phyloP scores from a whole-genome alignment of 495 filamentous ascomycete species.

The Aspergillus nanangensis region DNA sequence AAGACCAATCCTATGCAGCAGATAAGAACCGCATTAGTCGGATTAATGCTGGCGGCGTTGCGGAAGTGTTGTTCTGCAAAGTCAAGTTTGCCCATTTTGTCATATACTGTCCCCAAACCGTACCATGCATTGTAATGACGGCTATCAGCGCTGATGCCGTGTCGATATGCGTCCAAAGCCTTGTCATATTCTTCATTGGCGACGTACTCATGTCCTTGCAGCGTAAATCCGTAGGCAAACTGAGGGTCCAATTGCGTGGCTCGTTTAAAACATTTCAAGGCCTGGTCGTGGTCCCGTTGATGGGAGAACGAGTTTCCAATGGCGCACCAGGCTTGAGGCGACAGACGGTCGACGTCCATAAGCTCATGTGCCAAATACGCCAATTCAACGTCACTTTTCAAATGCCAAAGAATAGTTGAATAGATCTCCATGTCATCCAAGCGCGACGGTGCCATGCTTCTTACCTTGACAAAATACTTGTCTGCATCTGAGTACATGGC shows the following conservation, averaged over 20 bases:
- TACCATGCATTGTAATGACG: slow-evolving; percentile 98
- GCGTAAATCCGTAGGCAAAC: slow-evolving; percentile 91
- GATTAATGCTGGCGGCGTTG: slow-evolving; percentile 80
- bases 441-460: slow-evolving; percentile 68
- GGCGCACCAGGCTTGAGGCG: slow-evolving; percentile 93
- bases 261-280: slow-evolving; percentile 89
- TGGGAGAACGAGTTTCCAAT: slow-evolving; percentile 94
- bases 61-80: slow-evolving; percentile 88
- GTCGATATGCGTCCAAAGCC: slow-evolving; percentile 77
- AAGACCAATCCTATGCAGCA: slow-evolving; percentile 87
- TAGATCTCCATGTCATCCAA: slow-evolving; percentile 96
- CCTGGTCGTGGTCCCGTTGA: slow-evolving; percentile 91
- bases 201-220: slow-evolving; percentile 96
- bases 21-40: slow-evolving; percentile 82
- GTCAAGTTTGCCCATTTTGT: slow-evolving; percentile 90
- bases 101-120: slow-evolving; percentile 86
- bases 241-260: slow-evolving; percentile 84
- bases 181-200: slow-evolving; percentile 96
- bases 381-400: slow-evolving; percentile 86
- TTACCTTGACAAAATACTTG: slow-evolving; percentile 73
- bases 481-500: slow-evolving; percentile 80
- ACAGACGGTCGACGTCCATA: slow-evolving; percentile 77
- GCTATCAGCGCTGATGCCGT: slow-evolving; percentile 75
- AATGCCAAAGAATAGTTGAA: slow-evolving; percentile 94
- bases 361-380: slow-evolving; percentile 89